Conservation (phyloP, 192 early-diverging fungal genomes). For the Entomortierella lignicola region DNA sequence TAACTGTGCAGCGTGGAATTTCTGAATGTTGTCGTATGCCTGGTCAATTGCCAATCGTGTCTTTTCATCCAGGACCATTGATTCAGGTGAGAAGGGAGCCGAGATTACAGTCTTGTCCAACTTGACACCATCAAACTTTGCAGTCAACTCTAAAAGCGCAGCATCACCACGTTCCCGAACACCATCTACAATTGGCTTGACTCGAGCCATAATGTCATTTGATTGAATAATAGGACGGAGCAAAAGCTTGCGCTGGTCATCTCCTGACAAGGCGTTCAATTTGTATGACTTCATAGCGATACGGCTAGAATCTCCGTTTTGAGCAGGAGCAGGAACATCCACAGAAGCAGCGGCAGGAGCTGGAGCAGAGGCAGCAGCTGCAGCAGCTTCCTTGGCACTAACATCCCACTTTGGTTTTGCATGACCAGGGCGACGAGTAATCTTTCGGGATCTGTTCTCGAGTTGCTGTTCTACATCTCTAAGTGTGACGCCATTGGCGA, state of each 20-base stretch:
- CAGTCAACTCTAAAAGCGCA: conserved; percentile 86
- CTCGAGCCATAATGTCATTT: conserved; percentile 85
- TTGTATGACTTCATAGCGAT: conserved; percentile 84
- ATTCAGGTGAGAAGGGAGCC: conserved; percentile 83
- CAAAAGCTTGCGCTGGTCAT: conserved; percentile 73
- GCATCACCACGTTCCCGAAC: conserved; percentile 88
- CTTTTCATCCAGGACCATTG: conserved; percentile 64
- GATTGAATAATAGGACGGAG: conserved; percentile 95
- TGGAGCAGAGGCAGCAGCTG: conserved; percentile 14
- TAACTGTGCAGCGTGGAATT: conserved; percentile 96
- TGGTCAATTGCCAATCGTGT: conserved; percentile 91
- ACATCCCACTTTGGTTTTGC: conserved; percentile 87
- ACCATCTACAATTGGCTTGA: conserved; percentile 89
- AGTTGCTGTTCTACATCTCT: conserved; percentile 90
- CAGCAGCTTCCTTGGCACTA: conserved; percentile 23
- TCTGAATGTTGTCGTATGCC: conserved; percentile 92
- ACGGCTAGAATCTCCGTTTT: conserved; percentile 55
- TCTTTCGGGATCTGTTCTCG: conserved; percentile 84
- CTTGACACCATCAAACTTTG: conserved; percentile 90
- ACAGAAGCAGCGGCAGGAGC: conserved; percentile 28
- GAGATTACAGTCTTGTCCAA: conserved; percentile 77
- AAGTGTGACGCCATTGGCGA: conserved; percentile 81
- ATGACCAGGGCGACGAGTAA: conserved; percentile 89
- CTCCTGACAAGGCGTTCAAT: conserved; percentile 57
- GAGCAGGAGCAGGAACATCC: conserved; percentile 29